Evolutionary conservation across 2,329 filamentous ascomycete species (phyloP), one percentile per base, ranked within the genome.

Genomic region (Aspergillus sp.): DNA sequence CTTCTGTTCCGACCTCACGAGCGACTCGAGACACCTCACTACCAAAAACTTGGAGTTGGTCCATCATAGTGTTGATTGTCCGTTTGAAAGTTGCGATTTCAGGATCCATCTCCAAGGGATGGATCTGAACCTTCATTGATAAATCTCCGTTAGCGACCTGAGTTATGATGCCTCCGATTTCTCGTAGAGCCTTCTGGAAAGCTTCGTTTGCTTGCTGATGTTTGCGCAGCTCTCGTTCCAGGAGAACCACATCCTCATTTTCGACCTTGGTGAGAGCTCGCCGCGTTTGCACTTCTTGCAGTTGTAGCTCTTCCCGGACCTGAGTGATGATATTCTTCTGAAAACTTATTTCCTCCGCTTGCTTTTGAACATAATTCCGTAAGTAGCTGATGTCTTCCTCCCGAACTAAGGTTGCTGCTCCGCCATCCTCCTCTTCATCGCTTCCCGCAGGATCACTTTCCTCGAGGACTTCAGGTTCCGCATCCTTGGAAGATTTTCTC

Each of bases 1-100:
- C 93, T 75, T 98, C 93, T 12, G 93, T 98, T 66, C 93, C 93
- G 80, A 98, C 93, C 76, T 98, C 93, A 74, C 91, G 90, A 53
- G 93, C 93, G 66, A 98, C 88, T 65, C 91, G 89, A 35, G 93
- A 97, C 69, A 98, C 93, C 79, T 98, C 93, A 75, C 91, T 96
- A 64, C 93, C 93, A 76, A 98, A 98, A 59, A 96, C 90, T 73
- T 97, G 93, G 59, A 98, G 83, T 76, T 97, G 93, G 72, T 98
- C 93, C 86, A 98, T 96, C 93, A 98, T 98, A 65, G 90, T 96
- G 75, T 98, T 98, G 79, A 98, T 98, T 61, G 93, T 97, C 68
- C 91, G 88, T 79, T 98, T 98, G 82, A 98, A 98, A 9, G 91
- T 93, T 27, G 92, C 95, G 70, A 98, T 98, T 82, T 98, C 93